Conservation (phyloP, 73 alveolate species). For the Effrenium voratum region DNA sequence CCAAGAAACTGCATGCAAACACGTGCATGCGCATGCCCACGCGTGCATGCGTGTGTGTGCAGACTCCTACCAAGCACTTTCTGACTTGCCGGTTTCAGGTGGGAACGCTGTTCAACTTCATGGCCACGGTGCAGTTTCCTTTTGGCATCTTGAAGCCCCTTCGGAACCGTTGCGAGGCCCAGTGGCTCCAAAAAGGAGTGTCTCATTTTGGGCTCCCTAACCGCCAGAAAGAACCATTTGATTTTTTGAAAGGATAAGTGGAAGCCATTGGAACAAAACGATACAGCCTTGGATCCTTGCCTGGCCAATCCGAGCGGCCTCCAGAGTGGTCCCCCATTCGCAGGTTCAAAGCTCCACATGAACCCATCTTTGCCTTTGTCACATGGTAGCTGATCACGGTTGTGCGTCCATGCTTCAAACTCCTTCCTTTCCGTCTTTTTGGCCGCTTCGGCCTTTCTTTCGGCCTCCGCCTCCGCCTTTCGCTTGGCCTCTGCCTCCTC, state of each 20-base stretch:
- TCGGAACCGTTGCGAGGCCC: not conserved
- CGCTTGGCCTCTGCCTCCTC: not conserved
- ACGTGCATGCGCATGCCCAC: too few relatives aligned
- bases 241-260: too few relatives aligned
- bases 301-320: constrained; percentile 35
- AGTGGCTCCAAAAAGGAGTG: too few relatives aligned
- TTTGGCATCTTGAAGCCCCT: not conserved
- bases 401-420: not conserved
- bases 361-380: constrained; percentile 4
- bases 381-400: not conserved
- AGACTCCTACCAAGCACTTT: too few relatives aligned
- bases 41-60: too few relatives aligned
- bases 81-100: too few relatives aligned
- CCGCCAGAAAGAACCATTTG: too few relatives aligned
- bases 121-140: not conserved
- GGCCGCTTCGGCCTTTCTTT: not conserved
- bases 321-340: not conserved
- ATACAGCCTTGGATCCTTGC: too few relatives aligned
- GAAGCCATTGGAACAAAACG: too few relatives aligned
- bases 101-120: too few relatives aligned
- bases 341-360: constrained; percentile 19
- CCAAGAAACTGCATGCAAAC: too few relatives aligned
- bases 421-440: not conserved
- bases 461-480: not conserved
- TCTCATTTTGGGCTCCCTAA: too few relatives aligned